Percentiles rank a stretch among this genome's conserved stretches.
These are phyloP conservation scores for Elasticomyces elasticus DNA, from an alignment of 495 filamentous ascomycete species.

Conservation along the genomic window DNA sequence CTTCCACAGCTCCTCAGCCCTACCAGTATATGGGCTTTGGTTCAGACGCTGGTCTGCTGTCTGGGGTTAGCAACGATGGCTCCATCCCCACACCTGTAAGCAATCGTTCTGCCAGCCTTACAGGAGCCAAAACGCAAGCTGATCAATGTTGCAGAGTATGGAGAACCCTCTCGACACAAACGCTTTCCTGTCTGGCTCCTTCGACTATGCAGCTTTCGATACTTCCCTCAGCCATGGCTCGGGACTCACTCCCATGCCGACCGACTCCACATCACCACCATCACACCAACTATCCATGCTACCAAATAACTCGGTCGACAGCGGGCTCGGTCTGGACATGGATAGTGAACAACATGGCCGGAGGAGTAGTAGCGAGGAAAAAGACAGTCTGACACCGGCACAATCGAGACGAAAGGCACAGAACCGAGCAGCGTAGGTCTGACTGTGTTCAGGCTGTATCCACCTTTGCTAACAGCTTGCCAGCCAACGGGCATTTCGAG, in stretches of 20 bases:
- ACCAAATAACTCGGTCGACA: conserved; percentile 16
- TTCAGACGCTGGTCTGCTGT: conserved; percentile 3
- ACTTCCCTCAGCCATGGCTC: conserved; percentile 4
- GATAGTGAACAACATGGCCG: conserved; percentile 11
- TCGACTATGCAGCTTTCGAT: conserved; percentile 16
- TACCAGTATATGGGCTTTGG: conserved; percentile 16
- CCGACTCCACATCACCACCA: conserved; percentile 14
- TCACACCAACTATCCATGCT: conserved; percentile 11
- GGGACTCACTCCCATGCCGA: conserved; percentile 8
- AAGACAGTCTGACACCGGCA: conserved; percentile 63
- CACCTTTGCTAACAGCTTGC: conserved; percentile 4
- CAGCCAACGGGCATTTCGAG: conserved; percentile 92
- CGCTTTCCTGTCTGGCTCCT: conserved; percentile 6
- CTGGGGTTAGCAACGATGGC: conserved; percentile 8
- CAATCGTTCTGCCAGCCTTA: neutral
- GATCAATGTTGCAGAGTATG: conserved; percentile 5
- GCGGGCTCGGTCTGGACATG: conserved; percentile 19
- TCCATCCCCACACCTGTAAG: conserved; percentile 8
- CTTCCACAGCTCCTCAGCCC: neutral
- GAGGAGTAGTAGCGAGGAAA: conserved; percentile 50
- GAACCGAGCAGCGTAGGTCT: conserved; percentile 82
- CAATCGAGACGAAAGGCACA: conserved; percentile 87
- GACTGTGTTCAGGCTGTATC: neutral
- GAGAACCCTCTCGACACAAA: conserved; percentile 14
- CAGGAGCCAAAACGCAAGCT: neutral